Evolutionary conservation across 2,329 filamentous ascomycete species (phyloP), one percentile per base, ranked within the genome.

Genomic region (Apiospora saccharicola): DNA sequence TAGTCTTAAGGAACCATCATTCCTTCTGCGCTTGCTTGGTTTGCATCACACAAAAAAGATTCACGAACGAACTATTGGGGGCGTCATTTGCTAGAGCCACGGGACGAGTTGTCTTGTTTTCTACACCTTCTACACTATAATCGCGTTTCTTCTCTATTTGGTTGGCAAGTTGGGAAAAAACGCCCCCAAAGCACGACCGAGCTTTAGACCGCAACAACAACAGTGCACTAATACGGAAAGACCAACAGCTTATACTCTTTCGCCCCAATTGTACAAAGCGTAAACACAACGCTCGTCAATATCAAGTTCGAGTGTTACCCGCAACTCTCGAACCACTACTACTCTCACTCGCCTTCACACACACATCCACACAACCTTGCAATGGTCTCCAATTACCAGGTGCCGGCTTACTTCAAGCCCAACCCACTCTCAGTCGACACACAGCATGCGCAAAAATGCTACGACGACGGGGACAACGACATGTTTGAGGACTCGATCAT

Each of bases 401-500:
- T 88, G 85, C 85, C 86, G 79, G 79, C 84, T 73, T 88, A 83
- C 78, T 90, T 87, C 82, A 84, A 85, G 80, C 80, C 83, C 78
- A 82, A 83, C 74, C 83, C 85, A 75, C 80, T 89, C 79, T 85
- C 85, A 69, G 85, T 90, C 80, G 87, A 90, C 80, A 88, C 88
- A 74, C 83, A 80, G 71, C 83, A 87, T 77, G 82, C 85, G 71
- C 86, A 87, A 75, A 90, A 89, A 80, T 88, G 86, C 83, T 90
- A 89, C 78, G 89, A 91, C 73, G 89, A 91, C 74, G 89, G 91
- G 76, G 88, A 90, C 80, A 85, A 84, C 76, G 87, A 85, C 81
- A 87, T 89, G 77, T 82, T 91, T 76, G 90, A 91, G 83, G 89
- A 91, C 72, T 85, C 83, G 81, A 87, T 90, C 78, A 83, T 91